Evolutionary conservation across 805 yeast species (phyloP).

Genomic region (Candida ponderosae): DNA sequence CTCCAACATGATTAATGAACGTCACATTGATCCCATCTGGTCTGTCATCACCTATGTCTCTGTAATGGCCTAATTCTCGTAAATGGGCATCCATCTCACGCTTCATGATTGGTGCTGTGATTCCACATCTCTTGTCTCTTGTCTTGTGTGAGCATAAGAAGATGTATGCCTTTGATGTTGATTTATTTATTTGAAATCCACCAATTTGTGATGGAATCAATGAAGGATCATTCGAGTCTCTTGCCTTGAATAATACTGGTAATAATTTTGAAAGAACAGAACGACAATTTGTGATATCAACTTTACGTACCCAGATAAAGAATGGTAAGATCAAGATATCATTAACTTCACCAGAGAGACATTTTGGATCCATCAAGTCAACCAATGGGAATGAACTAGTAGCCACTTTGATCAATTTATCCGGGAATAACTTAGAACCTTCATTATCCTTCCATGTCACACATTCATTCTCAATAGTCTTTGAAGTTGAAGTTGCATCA

Average conservation of each 20-base stretch:
- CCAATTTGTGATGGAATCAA: conserved; percentile 12
- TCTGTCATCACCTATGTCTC: conserved; percentile 72
- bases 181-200: conserved; percentile 26
- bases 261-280: conserved; percentile 36
- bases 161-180: conserved; percentile 38
- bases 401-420: conserved; percentile 36
- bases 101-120: conserved; percentile 87
- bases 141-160: conserved; percentile 85
- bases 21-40: conserved; percentile 68
- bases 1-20: conserved; percentile 85
- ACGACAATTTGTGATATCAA: conserved; percentile 35
- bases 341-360: conserved; percentile 35
- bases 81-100: conserved; percentile 68
- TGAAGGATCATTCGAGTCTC: conserved; percentile 9
- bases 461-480: conserved; percentile 39
- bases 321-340: conserved; percentile 66
- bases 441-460: conserved; percentile 28
- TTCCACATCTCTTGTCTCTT: conserved; percentile 89
- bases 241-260: conserved; percentile 28
- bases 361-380: conserved; percentile 35
- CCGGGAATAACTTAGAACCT: conserved; percentile 14
- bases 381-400: conserved; percentile 45
- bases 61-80: conserved; percentile 59
- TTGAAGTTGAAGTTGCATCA: conserved; percentile 48
- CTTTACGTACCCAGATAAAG: conserved; percentile 58